Percentiles rank a stretch among this genome's conserved stretches.
Conservation (phyloP, 1,284 basidiomycete species). For the Sporisorium exsertum region DNA sequence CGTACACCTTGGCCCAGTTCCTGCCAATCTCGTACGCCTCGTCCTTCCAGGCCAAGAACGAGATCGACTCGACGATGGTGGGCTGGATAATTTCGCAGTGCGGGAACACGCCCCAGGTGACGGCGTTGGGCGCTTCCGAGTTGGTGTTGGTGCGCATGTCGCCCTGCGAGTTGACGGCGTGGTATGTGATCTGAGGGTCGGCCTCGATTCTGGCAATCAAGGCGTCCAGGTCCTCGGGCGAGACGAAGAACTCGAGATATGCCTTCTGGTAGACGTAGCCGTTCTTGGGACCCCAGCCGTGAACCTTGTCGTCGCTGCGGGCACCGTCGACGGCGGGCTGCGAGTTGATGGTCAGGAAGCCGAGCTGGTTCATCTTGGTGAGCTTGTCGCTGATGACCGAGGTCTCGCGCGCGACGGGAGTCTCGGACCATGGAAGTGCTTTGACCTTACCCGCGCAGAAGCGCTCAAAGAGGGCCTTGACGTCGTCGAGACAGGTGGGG, state of each 20-base stretch:
- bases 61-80: constrained; percentile 85
- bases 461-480: constrained; percentile 69
- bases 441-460: constrained; percentile 70
- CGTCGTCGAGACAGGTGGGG: constrained; percentile 51
- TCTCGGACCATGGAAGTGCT: constrained; percentile 96
- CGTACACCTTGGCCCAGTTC: constrained; percentile 66
- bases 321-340: constrained; percentile 91
- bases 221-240: constrained; percentile 78
- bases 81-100: constrained; percentile 91
- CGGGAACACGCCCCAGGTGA: constrained; percentile 99
- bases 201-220: constrained; percentile 87
- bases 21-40: constrained; percentile 69
- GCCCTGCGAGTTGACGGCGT: constrained; percentile 85
- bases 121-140: constrained; percentile 93
- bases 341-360: constrained; percentile 94
- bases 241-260: constrained; percentile 96
- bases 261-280: constrained; percentile 76
- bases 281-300: constrained; percentile 69
- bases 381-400: constrained; percentile 83
- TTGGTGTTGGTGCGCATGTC: constrained; percentile 92
- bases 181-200: constrained; percentile 92
- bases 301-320: constrained; percentile 78
- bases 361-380: constrained; percentile 85
- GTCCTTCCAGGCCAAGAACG: constrained; percentile 69
- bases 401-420: constrained; percentile 86